These are phyloP conservation scores for Neostapfia colusana DNA, from an alignment of 176 grass and related monocot species.

Conservation along the genomic window DNA sequence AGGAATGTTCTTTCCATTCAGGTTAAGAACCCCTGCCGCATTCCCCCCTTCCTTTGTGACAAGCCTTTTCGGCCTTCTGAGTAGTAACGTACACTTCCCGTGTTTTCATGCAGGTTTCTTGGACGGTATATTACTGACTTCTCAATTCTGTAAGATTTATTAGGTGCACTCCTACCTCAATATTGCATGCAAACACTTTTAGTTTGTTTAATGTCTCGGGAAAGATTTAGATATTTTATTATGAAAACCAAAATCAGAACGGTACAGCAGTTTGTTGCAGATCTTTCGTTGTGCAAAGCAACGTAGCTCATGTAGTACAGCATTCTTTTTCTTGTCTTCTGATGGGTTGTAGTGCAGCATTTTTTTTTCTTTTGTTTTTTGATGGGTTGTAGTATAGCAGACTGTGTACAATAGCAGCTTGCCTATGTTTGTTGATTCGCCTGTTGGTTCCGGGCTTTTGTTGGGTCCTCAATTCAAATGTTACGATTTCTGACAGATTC, in stretches of 20 bases:
- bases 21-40: neutral
- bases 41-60: too few relatives aligned
- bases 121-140: neutral
- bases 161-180: too few relatives aligned
- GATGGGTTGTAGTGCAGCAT: neutral
- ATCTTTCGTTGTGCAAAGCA: neutral
- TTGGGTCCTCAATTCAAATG: too few relatives aligned
- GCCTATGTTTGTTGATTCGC: neutral
- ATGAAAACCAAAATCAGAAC: neutral
- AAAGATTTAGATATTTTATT: neutral
- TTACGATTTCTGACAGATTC: too few relatives aligned
- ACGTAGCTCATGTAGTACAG: neutral
- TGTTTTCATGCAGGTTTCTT: conserved; percentile 3
- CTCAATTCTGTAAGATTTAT: neutral
- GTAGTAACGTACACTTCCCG: neutral
- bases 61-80: neutral
- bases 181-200: neutral
- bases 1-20: too few relatives aligned
- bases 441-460: too few relatives aligned
- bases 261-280: neutral
- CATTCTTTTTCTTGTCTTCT: neutral
- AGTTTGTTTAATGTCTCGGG: too few relatives aligned
- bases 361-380: neutral
- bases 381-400: neutral
- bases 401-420: neutral